Base-by-base conservation (phyloP, 2,329 filamentous ascomycete genomes). In the Trichophyton benhamiae region DNA sequence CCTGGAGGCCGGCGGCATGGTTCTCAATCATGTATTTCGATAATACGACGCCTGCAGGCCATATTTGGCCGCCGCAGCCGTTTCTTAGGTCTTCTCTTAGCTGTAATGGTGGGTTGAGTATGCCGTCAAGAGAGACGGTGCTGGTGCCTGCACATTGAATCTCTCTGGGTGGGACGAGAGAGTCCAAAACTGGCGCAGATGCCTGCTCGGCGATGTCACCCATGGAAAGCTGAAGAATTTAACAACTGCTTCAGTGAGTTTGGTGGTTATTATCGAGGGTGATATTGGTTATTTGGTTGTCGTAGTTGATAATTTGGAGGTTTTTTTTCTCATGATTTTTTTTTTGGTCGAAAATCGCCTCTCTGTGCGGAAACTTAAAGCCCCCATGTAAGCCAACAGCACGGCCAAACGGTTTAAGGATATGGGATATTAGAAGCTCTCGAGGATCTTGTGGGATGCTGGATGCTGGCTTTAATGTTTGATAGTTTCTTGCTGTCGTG, bases 31-130 rank as follows among this genome's bases (percentile, higher is more conserved):
- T 82, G 72, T 97, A 95, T 74, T 87, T 89, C 20, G 88, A 83
- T 60, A 99, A 79, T 15, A 94, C 83, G 84, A 95, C 88, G 9
- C 94, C 94, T 0, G 92, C 92, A 2, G 91, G 92, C 94, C 94
- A 97, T 9, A 95, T 81, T 75, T 95, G 89, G 1, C 94, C 94
- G 57, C 94, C 94, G 73, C 94, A 97, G 63, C 94, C 94, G 65
- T 88, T 84, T 62, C 83, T 84, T 57, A 96, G 81, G 74, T 97
- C 91, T 73, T 96, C 91, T 69, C 89, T 87, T 15, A 97, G 82
- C 63, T 82, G 80, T 64, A 97, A 80, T 52, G 88, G 85, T 57
- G 82, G 77, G 20, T 79, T 74, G 38, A 96, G 80, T 59, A 94
- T 81, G 44, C 88, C 87, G 65, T 88, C 86, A 70, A 97, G 94